Percentiles rank a stretch among this genome's conserved stretches.
Conservation (phyloP, 768 basidiomycete genomes). For the Lepiota venenata region DNA sequence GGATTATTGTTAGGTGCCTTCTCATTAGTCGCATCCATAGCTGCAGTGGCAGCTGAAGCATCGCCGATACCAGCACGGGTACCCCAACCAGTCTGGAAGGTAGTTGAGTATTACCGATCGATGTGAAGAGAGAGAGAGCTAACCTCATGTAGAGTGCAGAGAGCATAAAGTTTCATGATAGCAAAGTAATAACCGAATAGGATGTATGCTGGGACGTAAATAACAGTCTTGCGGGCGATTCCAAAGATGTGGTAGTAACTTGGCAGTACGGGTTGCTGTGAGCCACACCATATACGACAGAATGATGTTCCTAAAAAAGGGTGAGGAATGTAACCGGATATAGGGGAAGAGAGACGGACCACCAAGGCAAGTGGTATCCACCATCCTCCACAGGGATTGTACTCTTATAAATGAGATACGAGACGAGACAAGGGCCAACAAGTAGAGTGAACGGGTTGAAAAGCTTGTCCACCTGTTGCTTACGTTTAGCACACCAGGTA, state of each 20-base stretch:
- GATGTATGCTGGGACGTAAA: slow-evolving; percentile 84
- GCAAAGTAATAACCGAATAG: slow-evolving; percentile 93
- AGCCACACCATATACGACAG: slow-evolving; percentile 69
- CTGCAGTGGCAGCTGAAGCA: slow-evolving; percentile 71
- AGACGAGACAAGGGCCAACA: slow-evolving; percentile 78
- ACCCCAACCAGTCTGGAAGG: slow-evolving; percentile 81
- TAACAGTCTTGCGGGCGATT: slow-evolving; percentile 68
- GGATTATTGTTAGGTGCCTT: slow-evolving; percentile 25
- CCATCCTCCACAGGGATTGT: slow-evolving; percentile 63
- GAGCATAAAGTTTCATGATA: slow-evolving; percentile 91
- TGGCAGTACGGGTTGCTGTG: slow-evolving; percentile 67
- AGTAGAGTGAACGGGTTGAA: slow-evolving; percentile 87
- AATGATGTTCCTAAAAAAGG: slow-evolving; percentile 57
- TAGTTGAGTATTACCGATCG: background rate
- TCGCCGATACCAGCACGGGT: slow-evolving; percentile 94
- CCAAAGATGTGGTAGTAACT: slow-evolving; percentile 84
- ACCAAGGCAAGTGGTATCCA: slow-evolving; percentile 81
- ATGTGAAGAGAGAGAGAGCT: slow-evolving; percentile 16
- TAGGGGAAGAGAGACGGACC: slow-evolving; percentile 40
- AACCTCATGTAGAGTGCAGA: slow-evolving; percentile 87
- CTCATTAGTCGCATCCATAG: slow-evolving; percentile 45
- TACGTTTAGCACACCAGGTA: slow-evolving; percentile 3
- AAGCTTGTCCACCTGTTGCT: slow-evolving; percentile 69
- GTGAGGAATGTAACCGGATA: background rate
- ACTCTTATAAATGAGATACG: slow-evolving; percentile 75